phyloP scores from a whole-genome alignment of 805 yeast species.

The Yarrowia sp. region DNA sequence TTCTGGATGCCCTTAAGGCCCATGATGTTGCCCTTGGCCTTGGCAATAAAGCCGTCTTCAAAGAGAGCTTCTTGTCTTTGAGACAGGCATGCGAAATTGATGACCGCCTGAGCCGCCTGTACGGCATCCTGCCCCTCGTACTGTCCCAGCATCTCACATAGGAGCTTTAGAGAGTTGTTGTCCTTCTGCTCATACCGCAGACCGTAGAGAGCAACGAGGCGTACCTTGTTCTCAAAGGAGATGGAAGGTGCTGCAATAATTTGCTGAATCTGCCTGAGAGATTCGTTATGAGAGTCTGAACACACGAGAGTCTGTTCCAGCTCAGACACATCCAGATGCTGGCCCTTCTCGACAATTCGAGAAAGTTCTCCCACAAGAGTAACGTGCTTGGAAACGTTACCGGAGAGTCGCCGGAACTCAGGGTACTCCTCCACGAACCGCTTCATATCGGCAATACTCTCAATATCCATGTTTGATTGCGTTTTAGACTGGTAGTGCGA shows the following conservation, averaged over 20 bases:
- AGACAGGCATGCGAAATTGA: slow-evolving; percentile 43
- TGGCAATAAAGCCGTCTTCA: slow-evolving; percentile 40
- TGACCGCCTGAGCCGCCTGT: slow-evolving; percentile 45
- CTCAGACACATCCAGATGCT: slow-evolving; percentile 84
- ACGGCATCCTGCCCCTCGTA: slow-evolving; percentile 38
- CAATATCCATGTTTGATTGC: slow-evolving; percentile 65
- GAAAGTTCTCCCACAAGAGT: slow-evolving; percentile 84
- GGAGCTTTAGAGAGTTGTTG: slow-evolving; percentile 42
- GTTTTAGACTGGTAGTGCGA: slow-evolving; percentile 52
- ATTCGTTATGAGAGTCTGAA: slow-evolving; percentile 53
- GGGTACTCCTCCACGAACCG: slow-evolving; percentile 89
- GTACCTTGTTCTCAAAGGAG: slow-evolving; percentile 57
- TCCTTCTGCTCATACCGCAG: slow-evolving; percentile 60
- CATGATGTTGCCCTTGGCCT: slow-evolving; percentile 44
- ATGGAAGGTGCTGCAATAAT: slow-evolving; percentile 46
- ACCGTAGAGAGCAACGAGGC: slow-evolving; percentile 70
- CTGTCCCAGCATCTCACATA: slow-evolving; percentile 29
- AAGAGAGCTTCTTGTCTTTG: slow-evolving; percentile 46
- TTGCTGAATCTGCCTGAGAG: slow-evolving; percentile 54
- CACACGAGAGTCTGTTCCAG: slow-evolving; percentile 82
- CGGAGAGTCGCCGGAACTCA: slow-evolving; percentile 81
- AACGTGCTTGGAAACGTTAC: slow-evolving; percentile 89
- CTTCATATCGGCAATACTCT: slow-evolving; percentile 84
- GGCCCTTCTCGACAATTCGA: slow-evolving; percentile 55
- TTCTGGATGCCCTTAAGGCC: slow-evolving; percentile 46